phyloP scores from a whole-genome alignment of 495 filamentous ascomycete genomes.

The Penicillium pancosmium region DNA sequence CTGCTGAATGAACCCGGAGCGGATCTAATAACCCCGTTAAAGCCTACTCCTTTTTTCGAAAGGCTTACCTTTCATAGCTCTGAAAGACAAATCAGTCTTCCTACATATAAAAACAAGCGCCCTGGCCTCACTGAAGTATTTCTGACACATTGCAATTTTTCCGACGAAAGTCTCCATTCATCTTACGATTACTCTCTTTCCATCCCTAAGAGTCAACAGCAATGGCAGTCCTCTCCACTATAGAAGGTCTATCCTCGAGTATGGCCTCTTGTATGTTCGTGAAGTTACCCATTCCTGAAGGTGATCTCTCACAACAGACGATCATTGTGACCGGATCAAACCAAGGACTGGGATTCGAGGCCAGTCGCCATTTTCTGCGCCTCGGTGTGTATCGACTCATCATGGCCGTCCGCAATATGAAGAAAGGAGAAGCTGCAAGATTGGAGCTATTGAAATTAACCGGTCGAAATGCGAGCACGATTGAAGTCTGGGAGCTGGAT shows the following conservation, averaged over 20 bases:
- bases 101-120: too few species aligned
- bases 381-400: slow-evolving; percentile 45
- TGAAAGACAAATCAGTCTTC: too few species aligned
- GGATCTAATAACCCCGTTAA: too few species aligned
- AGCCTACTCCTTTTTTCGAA: too few species aligned
- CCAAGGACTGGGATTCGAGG: slow-evolving; percentile 50
- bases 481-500: slow-evolving; percentile 41
- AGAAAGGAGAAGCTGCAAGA: slow-evolving; percentile 46
- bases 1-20: too few species aligned
- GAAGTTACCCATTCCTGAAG: slow-evolving; percentile 8
- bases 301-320: slow-evolving; percentile 37
- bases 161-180: neutral
- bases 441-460: slow-evolving; percentile 32
- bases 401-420: slow-evolving; percentile 44
- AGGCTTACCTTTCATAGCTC: too few species aligned
- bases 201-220: too few species aligned
- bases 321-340: slow-evolving; percentile 58
- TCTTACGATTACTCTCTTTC: neutral
- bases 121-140: too few species aligned
- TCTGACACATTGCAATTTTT: too few species aligned
- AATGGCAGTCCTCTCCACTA: slow-evolving; percentile 12
- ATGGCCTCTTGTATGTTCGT: slow-evolving; percentile 11
- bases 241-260: slow-evolving; percentile 4
- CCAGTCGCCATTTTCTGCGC: slow-evolving; percentile 43
- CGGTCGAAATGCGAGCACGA: slow-evolving; percentile 25